These are phyloP conservation scores for Epichloe sylvatica DNA, from an alignment of 2,329 filamentous ascomycete genomes.

Conservation along the genomic window DNA sequence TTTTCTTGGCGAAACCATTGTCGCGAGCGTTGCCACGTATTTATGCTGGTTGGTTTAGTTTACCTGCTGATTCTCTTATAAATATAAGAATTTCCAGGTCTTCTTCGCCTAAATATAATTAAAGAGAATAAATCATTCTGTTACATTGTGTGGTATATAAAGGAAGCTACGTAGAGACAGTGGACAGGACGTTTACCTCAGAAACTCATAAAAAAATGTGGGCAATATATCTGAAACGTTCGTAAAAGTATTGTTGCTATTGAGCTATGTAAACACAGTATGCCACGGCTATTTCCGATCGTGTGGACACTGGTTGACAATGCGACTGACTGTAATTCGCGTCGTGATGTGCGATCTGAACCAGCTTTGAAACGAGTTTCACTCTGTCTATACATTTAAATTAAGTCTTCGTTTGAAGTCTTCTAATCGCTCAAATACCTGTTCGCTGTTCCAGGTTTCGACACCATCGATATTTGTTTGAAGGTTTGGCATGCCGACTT, in stretches of 20 bases:
- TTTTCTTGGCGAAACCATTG: background rate
- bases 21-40: background rate
- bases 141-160: background rate
- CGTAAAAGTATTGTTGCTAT: background rate
- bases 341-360: background rate
- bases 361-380: background rate
- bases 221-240: background rate
- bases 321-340: background rate
- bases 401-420: constrained; percentile 25
- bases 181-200: too few species aligned
- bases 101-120: too few species aligned
- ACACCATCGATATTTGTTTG: constrained; percentile 26
- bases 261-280: background rate
- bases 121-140: background rate
- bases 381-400: background rate
- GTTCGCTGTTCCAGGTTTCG: constrained; percentile 49
- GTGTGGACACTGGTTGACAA: background rate
- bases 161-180: background rate
- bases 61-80: too few species aligned
- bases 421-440: constrained; percentile 36
- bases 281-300: too few species aligned
- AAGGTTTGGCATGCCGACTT: constrained; percentile 66
- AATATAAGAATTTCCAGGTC: too few species aligned
- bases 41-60: background rate
- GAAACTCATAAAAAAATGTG: background rate